A percentile compares a stretch with the other conserved stretches of the same genome.
Conservation (phyloP, 2,329 filamentous ascomycete genomes). For the Fusarium anthophilum region DNA sequence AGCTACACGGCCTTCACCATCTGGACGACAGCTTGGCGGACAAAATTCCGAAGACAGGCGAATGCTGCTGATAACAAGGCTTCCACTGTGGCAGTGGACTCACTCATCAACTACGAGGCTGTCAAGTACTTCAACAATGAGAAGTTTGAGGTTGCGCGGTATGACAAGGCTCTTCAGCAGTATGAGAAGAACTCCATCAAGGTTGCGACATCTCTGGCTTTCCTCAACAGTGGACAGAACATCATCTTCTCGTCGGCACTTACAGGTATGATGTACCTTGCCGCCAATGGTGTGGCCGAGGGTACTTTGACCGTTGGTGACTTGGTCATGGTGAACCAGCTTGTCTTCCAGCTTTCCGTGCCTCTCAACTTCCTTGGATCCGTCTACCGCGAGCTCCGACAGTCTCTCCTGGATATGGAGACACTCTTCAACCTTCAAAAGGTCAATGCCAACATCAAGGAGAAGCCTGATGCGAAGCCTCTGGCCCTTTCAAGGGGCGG, state of each 20-base stretch:
- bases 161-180: constrained; percentile 83
- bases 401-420: constrained; percentile 97
- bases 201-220: constrained; percentile 89
- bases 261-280: constrained; percentile 98
- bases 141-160: constrained; percentile 88
- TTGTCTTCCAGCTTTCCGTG: constrained; percentile 97
- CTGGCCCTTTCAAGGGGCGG: constrained; percentile 80
- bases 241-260: constrained; percentile 95
- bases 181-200: constrained; percentile 98
- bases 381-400: constrained; percentile 93
- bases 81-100: constrained; percentile 95
- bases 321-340: constrained; percentile 97
- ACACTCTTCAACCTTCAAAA: constrained; percentile 97
- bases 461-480: constrained; percentile 77
- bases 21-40: constrained; percentile 94
- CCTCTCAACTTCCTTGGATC: constrained; percentile 98
- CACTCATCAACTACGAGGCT: constrained; percentile 97
- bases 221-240: constrained; percentile 95
- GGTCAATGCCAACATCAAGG: constrained; percentile 88
- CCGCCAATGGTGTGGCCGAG: constrained; percentile 84
- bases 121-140: constrained; percentile 99
- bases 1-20: constrained; percentile 98
- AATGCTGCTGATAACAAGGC: constrained; percentile 97
- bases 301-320: constrained; percentile 91
- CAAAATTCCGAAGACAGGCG: constrained; percentile 92